Base-by-base conservation (phyloP, 1,139 yeast species). In the Geotrichum citri-aurantii region DNA sequence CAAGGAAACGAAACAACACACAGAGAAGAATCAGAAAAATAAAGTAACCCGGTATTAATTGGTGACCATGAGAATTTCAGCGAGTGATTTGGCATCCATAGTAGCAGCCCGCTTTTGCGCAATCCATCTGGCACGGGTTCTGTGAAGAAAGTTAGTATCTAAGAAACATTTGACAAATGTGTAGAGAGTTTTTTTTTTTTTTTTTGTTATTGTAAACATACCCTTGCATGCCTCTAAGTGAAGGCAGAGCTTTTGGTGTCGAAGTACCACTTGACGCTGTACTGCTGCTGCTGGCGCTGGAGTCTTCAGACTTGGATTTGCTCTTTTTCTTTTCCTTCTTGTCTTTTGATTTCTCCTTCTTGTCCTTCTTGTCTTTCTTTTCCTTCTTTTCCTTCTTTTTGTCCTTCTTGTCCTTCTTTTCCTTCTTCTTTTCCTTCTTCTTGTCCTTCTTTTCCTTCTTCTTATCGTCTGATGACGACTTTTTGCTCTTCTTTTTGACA, bases 91-190 rank as follows among this genome's bases (percentile, higher is more conserved):
- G 14, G 87, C 80, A 70, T 92, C 97, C 85, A 87, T 82, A 0
- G 92, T 91, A 1, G 97, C 91, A 7, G 96, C 95, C 67, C 93
- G 80, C 70, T 92, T 92, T 69, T 90, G 96, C 64, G 81, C 85
- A 60, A 92, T 91, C 85, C 90, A 91, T 70, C 83, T 84, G 19
- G 96, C 85, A 68, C 98, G 81, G 1, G 87, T 88, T 0, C 44
- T 37, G 14, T n/a, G n/a, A 33, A 33, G 5, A 37, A 37, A 37
- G 44, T 37, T 37, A 37, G 44, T 37, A 37, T 5, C 3, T 37
- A 17, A n/a, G 7, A 5, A 26, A 26, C 7, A 37, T n/a, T n/a
- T n/a, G n/a, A n/a, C n/a, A n/a, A n/a, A n/a, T n/a, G n/a, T n/a
- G n/a, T n/a, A n/a, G n/a, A n/a, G n/a, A n/a, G n/a, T n/a, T n/a